phyloP scores from a whole-genome alignment of 257 asterid species.

The Verbena officinalis region DNA sequence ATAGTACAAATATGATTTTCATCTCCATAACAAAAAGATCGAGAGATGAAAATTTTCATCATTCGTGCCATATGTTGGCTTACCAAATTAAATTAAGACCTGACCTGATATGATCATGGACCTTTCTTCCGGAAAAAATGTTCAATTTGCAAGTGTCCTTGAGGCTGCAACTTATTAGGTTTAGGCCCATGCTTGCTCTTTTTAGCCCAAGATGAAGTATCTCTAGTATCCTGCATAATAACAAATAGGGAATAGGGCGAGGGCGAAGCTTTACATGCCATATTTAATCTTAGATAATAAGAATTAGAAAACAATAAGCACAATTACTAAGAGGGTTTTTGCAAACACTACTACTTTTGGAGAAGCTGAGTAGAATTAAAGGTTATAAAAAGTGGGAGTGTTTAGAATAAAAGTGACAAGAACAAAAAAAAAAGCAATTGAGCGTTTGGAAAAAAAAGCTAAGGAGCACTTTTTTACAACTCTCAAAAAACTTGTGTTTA shows the following conservation, averaged over 20 bases:
- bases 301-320: too few relatives aligned
- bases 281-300: not conserved
- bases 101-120: slow-evolving; percentile 28
- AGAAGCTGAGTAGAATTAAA: too few relatives aligned
- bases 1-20: not conserved
- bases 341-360: too few relatives aligned
- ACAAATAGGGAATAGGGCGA: not conserved
- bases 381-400: too few relatives aligned
- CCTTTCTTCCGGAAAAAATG: slow-evolving; percentile 76
- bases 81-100: slow-evolving; percentile 13
- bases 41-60: slow-evolving; percentile 13
- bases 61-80: slow-evolving; percentile 10
- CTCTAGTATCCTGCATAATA: slow-evolving; percentile 50
- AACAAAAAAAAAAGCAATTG: too few relatives aligned
- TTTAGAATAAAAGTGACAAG: too few relatives aligned
- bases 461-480: too few relatives aligned
- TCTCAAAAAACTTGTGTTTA: too few relatives aligned
- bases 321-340: too few relatives aligned
- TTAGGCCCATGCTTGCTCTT: slow-evolving; percentile 51
- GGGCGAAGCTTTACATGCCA: not conserved
- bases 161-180: slow-evolving; percentile 47
- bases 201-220: slow-evolving; percentile 39
- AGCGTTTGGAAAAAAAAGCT: too few relatives aligned
- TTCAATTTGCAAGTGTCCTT: slow-evolving; percentile 75
- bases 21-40: slow-evolving; percentile 3